Conservation (phyloP, 495 filamentous ascomycete genomes). For the Neurospora pannonica region DNA sequence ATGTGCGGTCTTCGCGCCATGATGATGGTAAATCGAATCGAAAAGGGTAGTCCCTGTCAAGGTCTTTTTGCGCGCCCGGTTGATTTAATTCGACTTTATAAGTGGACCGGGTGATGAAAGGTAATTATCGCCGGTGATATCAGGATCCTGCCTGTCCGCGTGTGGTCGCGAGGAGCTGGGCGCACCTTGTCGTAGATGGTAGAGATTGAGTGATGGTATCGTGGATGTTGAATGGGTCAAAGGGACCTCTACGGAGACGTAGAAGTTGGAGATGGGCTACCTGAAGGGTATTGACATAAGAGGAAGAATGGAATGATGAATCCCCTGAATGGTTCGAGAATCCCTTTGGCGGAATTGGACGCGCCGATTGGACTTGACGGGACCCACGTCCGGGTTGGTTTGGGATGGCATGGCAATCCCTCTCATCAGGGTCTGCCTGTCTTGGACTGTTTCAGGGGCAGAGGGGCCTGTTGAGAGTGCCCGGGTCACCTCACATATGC, state of each 20-base stretch:
- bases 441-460: not conserved
- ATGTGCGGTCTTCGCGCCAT: constrained; percentile 40
- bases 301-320: not conserved
- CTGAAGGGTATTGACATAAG: not conserved
- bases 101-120: no score
- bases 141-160: not conserved
- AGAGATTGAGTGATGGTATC: not conserved
- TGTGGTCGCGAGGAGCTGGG: not conserved
- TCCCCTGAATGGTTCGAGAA: not conserved
- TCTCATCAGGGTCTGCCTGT: not conserved
- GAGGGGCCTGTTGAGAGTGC: not conserved
- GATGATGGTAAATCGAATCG: not conserved
- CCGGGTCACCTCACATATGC: no score
- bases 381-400: not conserved
- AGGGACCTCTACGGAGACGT: not conserved
- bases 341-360: not conserved
- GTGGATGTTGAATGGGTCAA: not conserved
- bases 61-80: not conserved
- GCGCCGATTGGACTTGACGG: not conserved
- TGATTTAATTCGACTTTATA: not conserved
- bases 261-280: no score
- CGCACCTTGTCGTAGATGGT: not conserved
- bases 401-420: not conserved
- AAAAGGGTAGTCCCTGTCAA: not conserved
- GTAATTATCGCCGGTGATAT: not conserved